These are phyloP conservation scores for Silene noctiflora DNA, from an alignment of 179 eudicot species.

Conservation along the genomic window DNA sequence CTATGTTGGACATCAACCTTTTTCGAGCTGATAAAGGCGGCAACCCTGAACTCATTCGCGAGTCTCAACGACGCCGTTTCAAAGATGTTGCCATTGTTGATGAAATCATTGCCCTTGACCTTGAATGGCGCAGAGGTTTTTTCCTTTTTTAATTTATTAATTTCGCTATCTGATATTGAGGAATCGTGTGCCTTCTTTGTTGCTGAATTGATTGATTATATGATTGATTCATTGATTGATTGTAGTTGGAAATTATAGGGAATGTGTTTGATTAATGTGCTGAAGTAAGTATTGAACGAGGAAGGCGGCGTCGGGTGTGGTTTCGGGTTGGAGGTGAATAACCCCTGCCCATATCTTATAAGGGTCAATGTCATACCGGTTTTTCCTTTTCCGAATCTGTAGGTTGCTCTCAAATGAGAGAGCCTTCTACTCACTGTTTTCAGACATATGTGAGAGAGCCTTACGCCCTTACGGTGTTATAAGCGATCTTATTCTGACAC, in stretches of 20 bases:
- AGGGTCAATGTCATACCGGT: no score
- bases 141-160: not conserved
- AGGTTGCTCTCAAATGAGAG: not conserved
- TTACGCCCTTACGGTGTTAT: no score
- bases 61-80: slow-evolving; percentile 74
- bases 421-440: no score
- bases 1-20: slow-evolving; percentile 77
- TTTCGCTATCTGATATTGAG: not conserved
- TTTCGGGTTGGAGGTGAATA: no score
- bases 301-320: not conserved
- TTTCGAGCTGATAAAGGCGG: slow-evolving; percentile 74
- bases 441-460: no score
- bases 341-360: no score
- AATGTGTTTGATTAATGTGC: not conserved
- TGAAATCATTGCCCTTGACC: slow-evolving; percentile 62
- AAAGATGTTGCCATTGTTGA: slow-evolving; percentile 63
- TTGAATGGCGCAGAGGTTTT: slow-evolving; percentile 64
- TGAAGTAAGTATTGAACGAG: not conserved
- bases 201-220: not conserved
- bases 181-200: not conserved
- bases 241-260: not conserved
- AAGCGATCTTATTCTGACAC: no score
- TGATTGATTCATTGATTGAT: not conserved
- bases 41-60: slow-evolving; percentile 75
- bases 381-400: no score